phyloP scores from a whole-genome alignment of 306 rosid species.

The Vicia faba region DNA sequence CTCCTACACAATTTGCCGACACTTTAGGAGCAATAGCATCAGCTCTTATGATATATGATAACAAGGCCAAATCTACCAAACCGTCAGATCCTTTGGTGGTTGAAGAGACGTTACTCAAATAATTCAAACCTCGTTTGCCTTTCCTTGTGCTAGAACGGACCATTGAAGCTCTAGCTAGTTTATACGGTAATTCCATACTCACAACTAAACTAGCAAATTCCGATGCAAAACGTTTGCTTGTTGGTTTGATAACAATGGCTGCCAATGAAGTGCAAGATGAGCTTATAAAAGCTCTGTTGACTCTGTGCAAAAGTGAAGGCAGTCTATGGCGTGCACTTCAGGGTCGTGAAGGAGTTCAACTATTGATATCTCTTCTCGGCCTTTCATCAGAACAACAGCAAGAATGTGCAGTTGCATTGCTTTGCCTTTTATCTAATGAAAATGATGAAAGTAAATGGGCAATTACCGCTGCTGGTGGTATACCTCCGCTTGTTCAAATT shows the following conservation, averaged over 20 bases:
- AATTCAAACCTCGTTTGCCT: conserved; percentile 68
- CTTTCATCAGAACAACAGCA: conserved; percentile 99
- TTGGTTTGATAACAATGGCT: conserved; percentile 97
- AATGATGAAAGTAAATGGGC: conserved; percentile 99
- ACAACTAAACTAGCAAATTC: conserved; percentile 74
- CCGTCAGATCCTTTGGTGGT: conserved; percentile 79
- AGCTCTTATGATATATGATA: conserved; percentile 96
- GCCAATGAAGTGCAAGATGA: conserved; percentile 89
- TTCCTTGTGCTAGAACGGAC: conserved; percentile 98
- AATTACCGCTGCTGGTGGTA: conserved; percentile 99
- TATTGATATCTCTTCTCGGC: conserved; percentile 92
- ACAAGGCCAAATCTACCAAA: conserved; percentile 76
- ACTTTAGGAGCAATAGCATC: conserved; percentile 98
- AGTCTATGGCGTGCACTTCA: conserved; percentile 92
- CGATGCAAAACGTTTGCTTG: conserved; percentile 91
- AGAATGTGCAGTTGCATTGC: conserved; percentile 97
- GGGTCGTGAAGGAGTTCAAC: conserved; percentile 97
- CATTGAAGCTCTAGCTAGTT: conserved; percentile 94
- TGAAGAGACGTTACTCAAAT: conserved; percentile 83
- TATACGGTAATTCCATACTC: conserved; percentile 80
- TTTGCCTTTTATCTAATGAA: conserved; percentile 85
- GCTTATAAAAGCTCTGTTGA: conserved; percentile 78
- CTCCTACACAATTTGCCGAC: conserved; percentile 87
- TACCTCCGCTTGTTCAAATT: conserved; percentile 98
- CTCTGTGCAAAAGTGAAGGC: conserved; percentile 77